Conservation (phyloP, 2,329 filamentous ascomycete genomes). For the Aspergillus ustus region DNA sequence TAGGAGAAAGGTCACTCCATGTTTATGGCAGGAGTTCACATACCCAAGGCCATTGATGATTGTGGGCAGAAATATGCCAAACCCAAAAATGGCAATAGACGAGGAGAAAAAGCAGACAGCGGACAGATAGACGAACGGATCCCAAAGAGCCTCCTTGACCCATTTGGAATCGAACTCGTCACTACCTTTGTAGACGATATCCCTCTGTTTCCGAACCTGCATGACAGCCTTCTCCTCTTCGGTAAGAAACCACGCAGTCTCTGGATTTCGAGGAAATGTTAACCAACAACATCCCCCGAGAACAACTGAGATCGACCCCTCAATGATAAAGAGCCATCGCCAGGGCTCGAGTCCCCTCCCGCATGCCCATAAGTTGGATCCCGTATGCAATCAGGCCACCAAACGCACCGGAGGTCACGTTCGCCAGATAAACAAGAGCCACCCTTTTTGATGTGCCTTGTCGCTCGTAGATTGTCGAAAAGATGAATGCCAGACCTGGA, state of each 20-base stretch:
- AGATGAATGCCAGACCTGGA: not conserved
- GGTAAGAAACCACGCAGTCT: not conserved
- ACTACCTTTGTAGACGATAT: not conserved
- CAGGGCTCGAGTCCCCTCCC: not conserved
- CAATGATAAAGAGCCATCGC: slow-evolving; percentile 1
- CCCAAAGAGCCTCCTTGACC: not conserved
- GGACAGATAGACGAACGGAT: not conserved
- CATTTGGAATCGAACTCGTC: not conserved
- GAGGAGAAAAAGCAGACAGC: not conserved
- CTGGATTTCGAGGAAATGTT: not conserved
- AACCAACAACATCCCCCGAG: not conserved
- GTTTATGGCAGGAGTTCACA: not conserved
- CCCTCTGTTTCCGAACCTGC: not conserved
- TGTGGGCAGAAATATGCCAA: not conserved
- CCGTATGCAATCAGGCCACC: not conserved
- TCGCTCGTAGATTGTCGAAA: not conserved
- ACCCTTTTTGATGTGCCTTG: not conserved
- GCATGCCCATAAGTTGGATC: not conserved
- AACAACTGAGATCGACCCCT: not conserved
- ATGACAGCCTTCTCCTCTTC: not conserved
- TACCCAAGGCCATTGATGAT: not conserved
- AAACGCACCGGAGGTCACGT: not conserved
- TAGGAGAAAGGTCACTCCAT: not conserved
- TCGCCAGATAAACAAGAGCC: not conserved
- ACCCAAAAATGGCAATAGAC: not conserved